These are phyloP conservation scores for Protea cynaroides DNA, from an alignment of 164 flowering plant genomes.

Conservation along the genomic window DNA sequence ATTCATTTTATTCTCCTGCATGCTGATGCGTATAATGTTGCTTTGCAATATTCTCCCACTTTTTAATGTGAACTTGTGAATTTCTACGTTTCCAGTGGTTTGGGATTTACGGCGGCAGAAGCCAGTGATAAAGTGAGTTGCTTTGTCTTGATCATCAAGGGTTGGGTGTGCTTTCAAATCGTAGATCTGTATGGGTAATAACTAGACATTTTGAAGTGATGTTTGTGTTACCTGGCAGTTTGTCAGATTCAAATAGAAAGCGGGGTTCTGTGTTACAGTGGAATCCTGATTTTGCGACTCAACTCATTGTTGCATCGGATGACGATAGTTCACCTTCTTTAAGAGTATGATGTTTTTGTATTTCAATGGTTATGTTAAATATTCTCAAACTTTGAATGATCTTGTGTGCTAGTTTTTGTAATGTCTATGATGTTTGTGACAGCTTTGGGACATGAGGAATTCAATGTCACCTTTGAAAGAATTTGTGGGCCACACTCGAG, in stretches of 20 bases:
- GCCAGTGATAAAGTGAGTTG: conserved; percentile 74
- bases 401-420: not conserved
- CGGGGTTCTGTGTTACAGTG: conserved; percentile 98
- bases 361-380: not conserved
- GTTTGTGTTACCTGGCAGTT: conserved; percentile 36
- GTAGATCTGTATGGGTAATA: not conserved
- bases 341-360: conserved; percentile 41
- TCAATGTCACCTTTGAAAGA: conserved; percentile 74
- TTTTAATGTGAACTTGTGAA: not conserved
- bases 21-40: not conserved
- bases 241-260: conserved; percentile 74
- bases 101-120: conserved; percentile 98
- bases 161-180: not conserved
- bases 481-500: conserved; percentile 92
- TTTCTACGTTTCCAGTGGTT: conserved; percentile 48
- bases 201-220: not conserved
- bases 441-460: conserved; percentile 98
- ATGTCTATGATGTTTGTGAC: conserved; percentile 16
- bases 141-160: conserved; percentile 1
- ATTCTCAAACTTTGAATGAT: no score
- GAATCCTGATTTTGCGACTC: conserved; percentile 96
- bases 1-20: not conserved
- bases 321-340: conserved; percentile 80
- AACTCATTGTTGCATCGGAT: conserved; percentile 93
- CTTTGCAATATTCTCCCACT: not conserved